These are phyloP conservation scores for Amanita exitialis DNA, from an alignment of 768 basidiomycete genomes.

Conservation along the genomic window DNA sequence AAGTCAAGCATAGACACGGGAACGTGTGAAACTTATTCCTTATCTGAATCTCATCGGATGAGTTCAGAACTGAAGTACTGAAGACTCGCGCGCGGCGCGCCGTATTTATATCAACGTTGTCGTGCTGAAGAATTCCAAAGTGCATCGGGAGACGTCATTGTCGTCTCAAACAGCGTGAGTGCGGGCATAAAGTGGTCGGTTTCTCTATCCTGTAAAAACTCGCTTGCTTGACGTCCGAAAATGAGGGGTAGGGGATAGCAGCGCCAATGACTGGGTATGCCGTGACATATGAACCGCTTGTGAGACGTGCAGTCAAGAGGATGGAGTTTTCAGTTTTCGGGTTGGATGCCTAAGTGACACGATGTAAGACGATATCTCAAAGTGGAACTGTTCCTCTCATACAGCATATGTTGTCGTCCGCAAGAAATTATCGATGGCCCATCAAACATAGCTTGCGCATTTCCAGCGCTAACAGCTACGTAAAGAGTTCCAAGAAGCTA, in stretches of 20 bases:
- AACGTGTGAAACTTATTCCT: too few species aligned
- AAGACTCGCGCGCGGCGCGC: too few species aligned
- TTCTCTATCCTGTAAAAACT: slow-evolving; percentile 5
- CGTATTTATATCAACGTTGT: too few species aligned
- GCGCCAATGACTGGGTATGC: slow-evolving; percentile 38
- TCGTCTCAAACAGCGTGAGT: slow-evolving; percentile 19
- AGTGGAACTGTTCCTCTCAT: slow-evolving; percentile 17
- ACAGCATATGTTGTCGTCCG: slow-evolving; percentile 38
- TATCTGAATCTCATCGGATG: too few species aligned
- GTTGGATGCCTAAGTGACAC: slow-evolving; percentile 34
- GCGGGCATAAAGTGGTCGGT: slow-evolving; percentile 18
- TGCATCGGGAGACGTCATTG: too few species aligned
- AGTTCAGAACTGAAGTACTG: too few species aligned
- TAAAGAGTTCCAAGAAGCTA: slow-evolving; percentile 33
- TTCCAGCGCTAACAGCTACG: slow-evolving; percentile 7
- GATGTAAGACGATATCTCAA: not conserved
- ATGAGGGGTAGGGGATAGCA: slow-evolving; percentile 26
- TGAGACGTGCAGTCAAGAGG: slow-evolving; percentile 50
- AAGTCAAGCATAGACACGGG: not conserved
- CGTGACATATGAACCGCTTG: slow-evolving; percentile 35
- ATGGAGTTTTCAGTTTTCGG: slow-evolving; percentile 50
- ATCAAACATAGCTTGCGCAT: slow-evolving; percentile 2
- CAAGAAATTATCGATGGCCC: slow-evolving; percentile 30
- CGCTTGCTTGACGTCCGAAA: slow-evolving; percentile 41
- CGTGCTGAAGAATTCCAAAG: too few species aligned